A percentile compares a stretch with the other conserved stretches of the same genome.
phyloP scores from a whole-genome alignment of 352 stramenopile genomes.

The Globisporangium nunn region DNA sequence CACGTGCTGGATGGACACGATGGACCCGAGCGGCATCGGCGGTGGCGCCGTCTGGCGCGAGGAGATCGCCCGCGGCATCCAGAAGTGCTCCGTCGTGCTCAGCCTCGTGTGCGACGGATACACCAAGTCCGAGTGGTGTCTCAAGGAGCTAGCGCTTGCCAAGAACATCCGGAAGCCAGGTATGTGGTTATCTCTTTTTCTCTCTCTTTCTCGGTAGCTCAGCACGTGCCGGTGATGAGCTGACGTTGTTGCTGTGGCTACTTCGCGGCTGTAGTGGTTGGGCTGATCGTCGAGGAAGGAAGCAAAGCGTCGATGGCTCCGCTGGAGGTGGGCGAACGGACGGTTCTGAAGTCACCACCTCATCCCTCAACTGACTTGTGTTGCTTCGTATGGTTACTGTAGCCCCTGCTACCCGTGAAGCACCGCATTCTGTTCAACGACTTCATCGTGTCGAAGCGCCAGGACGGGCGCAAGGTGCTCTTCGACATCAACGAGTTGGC shows the following conservation, averaged over 20 bases:
- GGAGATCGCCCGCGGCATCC: conserved; percentile 71
- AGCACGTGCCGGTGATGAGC: neutral
- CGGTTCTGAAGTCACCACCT: neutral
- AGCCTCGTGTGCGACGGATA: conserved; percentile 69
- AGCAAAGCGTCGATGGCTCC: conserved; percentile 26
- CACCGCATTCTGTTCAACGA: conserved; percentile 46
- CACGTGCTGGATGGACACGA: conserved; percentile 81
- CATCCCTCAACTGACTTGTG: neutral
- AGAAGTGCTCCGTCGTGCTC: conserved; percentile 65
- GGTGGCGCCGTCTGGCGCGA: conserved; percentile 74
- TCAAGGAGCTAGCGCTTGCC: conserved; percentile 75
- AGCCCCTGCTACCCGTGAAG: conserved; percentile 38
- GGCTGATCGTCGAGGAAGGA: conserved; percentile 45
- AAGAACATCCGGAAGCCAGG: conserved; percentile 66
- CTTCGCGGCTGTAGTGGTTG: conserved; percentile 26
- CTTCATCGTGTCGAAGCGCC: conserved; percentile 32
- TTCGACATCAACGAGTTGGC: conserved; percentile 46
- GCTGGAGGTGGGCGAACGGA: conserved; percentile 8
- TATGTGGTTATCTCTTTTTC: conserved; percentile 9
- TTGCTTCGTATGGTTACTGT: neutral
- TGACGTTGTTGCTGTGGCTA: conserved; percentile 1
- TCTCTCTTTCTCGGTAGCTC: neutral
- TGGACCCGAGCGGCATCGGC: conserved; percentile 73
- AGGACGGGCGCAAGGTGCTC: conserved; percentile 24
- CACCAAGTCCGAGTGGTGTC: conserved; percentile 69